A percentile compares a stretch with the other conserved stretches of the same genome.
Evolutionary conservation across 352 stramenopile species (phyloP).

Genomic region (Blastocystis sp.): DNA sequence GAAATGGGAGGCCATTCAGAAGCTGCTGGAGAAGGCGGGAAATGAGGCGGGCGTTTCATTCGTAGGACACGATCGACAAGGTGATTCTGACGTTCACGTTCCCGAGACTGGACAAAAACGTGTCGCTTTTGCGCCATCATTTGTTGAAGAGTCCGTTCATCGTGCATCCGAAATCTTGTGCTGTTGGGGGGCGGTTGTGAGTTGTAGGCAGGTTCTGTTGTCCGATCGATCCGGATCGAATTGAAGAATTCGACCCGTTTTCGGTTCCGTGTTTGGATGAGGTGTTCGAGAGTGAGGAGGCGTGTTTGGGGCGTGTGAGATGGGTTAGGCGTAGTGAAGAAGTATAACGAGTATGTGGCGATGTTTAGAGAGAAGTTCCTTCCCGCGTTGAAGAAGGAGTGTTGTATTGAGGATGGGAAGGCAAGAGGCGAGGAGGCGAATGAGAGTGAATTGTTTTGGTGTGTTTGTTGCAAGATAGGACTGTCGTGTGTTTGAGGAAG

Average conservation of each 20-base stretch:
- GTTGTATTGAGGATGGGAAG: not conserved
- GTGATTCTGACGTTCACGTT: slow-evolving; percentile 54
- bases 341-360: slow-evolving; percentile 3
- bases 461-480: not conserved
- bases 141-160: slow-evolving; percentile 63
- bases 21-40: not conserved
- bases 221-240: slow-evolving; percentile 46
- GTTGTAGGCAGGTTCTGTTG: slow-evolving; percentile 9
- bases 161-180: slow-evolving; percentile 63
- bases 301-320: not conserved
- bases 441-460: not conserved
- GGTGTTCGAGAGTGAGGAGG: slow-evolving; percentile 23
- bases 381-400: not conserved
- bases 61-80: not conserved
- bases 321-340: slow-evolving; percentile 8
- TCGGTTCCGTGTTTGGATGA: slow-evolving; percentile 38
- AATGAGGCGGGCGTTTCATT: not conserved
- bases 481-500: not conserved
- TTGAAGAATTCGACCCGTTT: slow-evolving; percentile 10
- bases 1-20: not conserved
- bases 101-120: slow-evolving; percentile 46
- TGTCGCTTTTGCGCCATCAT: slow-evolving; percentile 52
- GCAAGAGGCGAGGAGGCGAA: not conserved
- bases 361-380: slow-evolving; percentile 45
- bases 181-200: not conserved